Evolutionary conservation across 2,329 filamentous ascomycete genomes (phyloP).

Genomic region (Phialocephala sp.): DNA sequence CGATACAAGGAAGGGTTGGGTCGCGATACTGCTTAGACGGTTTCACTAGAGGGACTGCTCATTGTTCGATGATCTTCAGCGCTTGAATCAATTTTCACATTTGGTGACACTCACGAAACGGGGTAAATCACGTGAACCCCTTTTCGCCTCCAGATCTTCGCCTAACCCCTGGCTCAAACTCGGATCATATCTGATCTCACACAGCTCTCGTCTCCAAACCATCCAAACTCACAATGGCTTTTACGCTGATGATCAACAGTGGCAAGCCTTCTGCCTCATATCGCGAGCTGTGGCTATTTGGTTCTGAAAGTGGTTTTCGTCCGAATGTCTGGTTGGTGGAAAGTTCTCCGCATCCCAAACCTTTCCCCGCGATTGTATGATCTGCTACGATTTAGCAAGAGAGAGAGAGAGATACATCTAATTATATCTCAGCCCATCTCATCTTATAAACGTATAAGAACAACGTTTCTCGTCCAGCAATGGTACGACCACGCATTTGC

Average conservation of each 20-base stretch:
- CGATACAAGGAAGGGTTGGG: conserved; percentile 72
- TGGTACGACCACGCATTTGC: conserved; percentile 21
- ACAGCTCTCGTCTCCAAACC: conserved; percentile 23
- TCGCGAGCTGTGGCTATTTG: conserved; percentile 3
- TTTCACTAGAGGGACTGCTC: not conserved
- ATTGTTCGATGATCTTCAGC: conserved; percentile 3
- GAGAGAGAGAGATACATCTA: conserved; percentile 4
- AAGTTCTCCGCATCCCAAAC: not conserved
- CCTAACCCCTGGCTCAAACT: conserved; percentile 20
- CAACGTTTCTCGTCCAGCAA: not conserved
- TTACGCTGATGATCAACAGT: not conserved
- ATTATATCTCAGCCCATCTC: conserved; percentile 16
- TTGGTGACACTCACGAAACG: not conserved
- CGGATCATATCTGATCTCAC: conserved; percentile 16
- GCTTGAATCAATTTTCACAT: conserved; percentile 1
- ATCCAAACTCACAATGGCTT: conserved; percentile 18
- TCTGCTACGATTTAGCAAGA: not conserved
- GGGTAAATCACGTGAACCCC: conserved; percentile 8
- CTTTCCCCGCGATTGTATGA: conserved; percentile 10
- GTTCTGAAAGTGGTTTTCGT: not conserved
- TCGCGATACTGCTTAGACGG: conserved; percentile 46
- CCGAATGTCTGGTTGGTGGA: conserved; percentile 8
- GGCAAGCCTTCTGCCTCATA: not conserved
- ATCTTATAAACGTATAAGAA: conserved; percentile 21
- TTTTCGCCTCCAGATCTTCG: conserved; percentile 19